Evolutionary conservation across 2,329 filamentous ascomycete genomes (phyloP), one percentile per base, ranked within the genome.

Genomic region (Mycogone perniciosa): DNA sequence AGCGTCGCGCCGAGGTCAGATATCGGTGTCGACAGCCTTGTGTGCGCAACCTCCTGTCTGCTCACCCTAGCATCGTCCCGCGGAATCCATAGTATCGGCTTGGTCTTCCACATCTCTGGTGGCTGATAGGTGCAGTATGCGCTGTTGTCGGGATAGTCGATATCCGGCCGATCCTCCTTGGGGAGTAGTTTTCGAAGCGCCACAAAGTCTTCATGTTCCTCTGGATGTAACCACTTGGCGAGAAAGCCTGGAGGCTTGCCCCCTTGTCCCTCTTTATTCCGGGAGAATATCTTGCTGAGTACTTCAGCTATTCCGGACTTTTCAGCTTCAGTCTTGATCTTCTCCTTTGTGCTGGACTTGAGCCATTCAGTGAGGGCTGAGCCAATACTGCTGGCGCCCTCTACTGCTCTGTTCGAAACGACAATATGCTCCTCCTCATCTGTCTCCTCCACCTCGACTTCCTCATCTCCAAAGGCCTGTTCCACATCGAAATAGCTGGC

Each of bases 31-130:
- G 88, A 78, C 60, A 79, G 81, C 57, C 74, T 74, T 1, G 86
- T 87, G 60, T 93, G 86, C 9, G 75, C 75, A 48, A 93, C 76
- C 67, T 95, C 90, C 64, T 95, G 87, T 60, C 76, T 76, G 48
- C 84, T 89, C 39, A 96, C 80, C 7, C 89, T 87, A 27, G 83
- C 79, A 1, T 77, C 70, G 61, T 96, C 90, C 52, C 80, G 76
- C 0, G 90, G 89, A 49, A 96, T 87, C 90, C 90, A 96, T n/a
- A 96, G 74, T 31, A 89, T 71, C 2, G 88, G 87, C 68, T 58
- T 76, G 57, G 54, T 80, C 75, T 27, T 67, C 79, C 62, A 92
- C 76, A 70, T 58, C 47, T 71, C 68, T 0, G 85, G 78, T 0
- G 89, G 88, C 55, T 90, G 84, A 67, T 80, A 90, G 45, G 86